Conservation (phyloP, 2,329 filamentous ascomycete species). For the Cercospora sp. region DNA sequence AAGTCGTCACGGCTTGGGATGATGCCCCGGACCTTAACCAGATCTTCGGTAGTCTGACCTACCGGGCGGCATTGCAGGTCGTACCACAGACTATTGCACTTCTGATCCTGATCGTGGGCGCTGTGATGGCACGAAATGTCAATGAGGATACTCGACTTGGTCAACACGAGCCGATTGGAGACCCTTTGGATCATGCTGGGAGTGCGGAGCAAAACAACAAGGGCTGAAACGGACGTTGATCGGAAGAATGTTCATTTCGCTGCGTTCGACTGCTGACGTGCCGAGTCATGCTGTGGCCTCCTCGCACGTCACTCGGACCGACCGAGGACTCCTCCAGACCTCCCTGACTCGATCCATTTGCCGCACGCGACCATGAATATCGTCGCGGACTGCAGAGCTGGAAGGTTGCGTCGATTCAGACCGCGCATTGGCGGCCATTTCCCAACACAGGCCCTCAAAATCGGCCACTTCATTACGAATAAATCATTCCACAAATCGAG, state of each 20-base stretch:
- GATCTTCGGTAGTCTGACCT: constrained; percentile 10
- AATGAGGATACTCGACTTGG: not conserved
- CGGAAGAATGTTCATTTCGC: too few relatives aligned
- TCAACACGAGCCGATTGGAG: not conserved
- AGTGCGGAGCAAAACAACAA: not conserved
- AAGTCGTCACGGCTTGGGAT: constrained; percentile 12
- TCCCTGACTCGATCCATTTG: too few relatives aligned
- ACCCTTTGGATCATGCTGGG: not conserved
- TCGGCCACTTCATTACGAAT: too few relatives aligned
- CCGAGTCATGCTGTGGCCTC: not conserved
- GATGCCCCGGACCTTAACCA: constrained; percentile 4
- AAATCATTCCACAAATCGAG: too few relatives aligned
- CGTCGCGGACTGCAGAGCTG: too few relatives aligned
- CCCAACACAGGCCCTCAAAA: too few relatives aligned
- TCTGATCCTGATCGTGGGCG: constrained; percentile 11
- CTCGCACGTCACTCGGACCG: too few relatives aligned
- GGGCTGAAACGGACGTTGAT: not conserved
- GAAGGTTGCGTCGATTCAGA: too few relatives aligned
- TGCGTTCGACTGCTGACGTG: not conserved
- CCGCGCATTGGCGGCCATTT: too few relatives aligned
- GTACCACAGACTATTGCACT: constrained; percentile 9
- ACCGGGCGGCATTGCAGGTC: constrained; percentile 6
- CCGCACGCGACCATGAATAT: too few relatives aligned
- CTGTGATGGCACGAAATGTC: constrained; percentile 12
- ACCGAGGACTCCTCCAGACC: too few relatives aligned